Base-by-base conservation (phyloP, 495 filamentous ascomycete species). In the Penicillium crystallinum region DNA sequence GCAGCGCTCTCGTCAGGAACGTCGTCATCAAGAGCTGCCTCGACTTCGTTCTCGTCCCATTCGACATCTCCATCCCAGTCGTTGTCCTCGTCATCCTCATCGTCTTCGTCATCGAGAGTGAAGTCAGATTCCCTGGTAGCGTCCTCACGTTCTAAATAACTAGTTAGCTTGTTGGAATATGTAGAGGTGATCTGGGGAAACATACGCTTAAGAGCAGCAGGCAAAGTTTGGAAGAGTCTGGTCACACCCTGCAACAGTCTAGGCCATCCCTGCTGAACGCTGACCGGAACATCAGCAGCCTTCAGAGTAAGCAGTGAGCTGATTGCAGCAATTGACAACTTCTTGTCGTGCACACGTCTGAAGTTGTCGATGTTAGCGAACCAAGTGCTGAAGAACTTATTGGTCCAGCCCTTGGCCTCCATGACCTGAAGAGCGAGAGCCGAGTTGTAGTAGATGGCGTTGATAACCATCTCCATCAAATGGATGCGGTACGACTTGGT, bases 391-490 rank as follows among this genome's bases (percentile, higher is more conserved):
- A 98, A 98, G 71, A 98, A 97, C 72, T 95, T 96, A 71, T 97
- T 97, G n/a, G 93, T 98, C 91, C 89, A 96, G 49, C 81, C 85
- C 49, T 92, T 90, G n/a, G 77, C 67, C 69, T 98, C 93, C 34
- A 98, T 77, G 17, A 95, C 80, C 45, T 90, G 89, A 25, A 98
- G 78, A 54, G 87, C 75, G 52, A 96, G 79, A 31, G 78, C 66
- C 2, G 93, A 90, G 72, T 96, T 96, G 74, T 97, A 97, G 77
- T 97, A 96, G 56, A 97, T 90, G 46, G 87, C 87, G 70, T 98
- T 97, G 78, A 98, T 93, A 46, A 97, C 82, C 88, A 98, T 96
- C 75, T 97, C 95, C 89, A 98, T 95, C 43, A 98, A 72, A 68
- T 97, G 92, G 37, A 98, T 88, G 56, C 86, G 82, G 73, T 96